These are phyloP conservation scores for Phytophthora syringae DNA, from an alignment of 352 stramenopile genomes.

Conservation along the genomic window DNA sequence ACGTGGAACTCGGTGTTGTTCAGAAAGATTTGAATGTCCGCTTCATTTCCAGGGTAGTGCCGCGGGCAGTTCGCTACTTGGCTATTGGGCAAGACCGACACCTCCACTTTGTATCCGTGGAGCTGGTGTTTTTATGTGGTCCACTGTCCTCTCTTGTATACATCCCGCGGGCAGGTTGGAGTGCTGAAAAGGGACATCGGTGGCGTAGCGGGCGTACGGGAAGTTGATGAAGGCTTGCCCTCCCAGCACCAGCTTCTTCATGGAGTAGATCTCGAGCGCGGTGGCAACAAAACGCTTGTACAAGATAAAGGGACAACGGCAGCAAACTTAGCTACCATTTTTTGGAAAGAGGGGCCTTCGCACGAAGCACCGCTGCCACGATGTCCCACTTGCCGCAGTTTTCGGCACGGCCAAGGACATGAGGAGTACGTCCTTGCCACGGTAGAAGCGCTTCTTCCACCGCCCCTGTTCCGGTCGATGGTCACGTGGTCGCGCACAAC, in stretches of 20 bases:
- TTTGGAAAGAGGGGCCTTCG: constrained; percentile 1
- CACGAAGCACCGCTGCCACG: neutral
- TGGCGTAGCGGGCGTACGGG: constrained; percentile 21
- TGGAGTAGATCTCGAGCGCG: too few species aligned
- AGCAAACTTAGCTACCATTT: neutral
- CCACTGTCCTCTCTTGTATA: neutral
- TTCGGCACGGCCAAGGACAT: neutral
- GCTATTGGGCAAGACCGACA: constrained; percentile 23
- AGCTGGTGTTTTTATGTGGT: constrained; percentile 26
- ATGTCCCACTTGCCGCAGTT: constrained; percentile 18
- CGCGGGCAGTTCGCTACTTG: constrained; percentile 16
- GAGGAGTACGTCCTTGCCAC: neutral
- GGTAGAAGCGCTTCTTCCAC: neutral
- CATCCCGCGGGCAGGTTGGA: constrained; percentile 8
- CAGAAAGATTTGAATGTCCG: constrained; percentile 15
- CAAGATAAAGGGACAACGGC: neutral
- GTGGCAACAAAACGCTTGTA: constrained; percentile 3
- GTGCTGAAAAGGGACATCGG: constrained; percentile 29
- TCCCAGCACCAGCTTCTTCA: constrained; percentile 3
- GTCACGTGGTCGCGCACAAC: neutral
- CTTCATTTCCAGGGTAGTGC: constrained; percentile 5
- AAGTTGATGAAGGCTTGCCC: constrained; percentile 12
- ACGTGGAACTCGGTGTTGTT: constrained; percentile 9
- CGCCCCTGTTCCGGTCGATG: constrained; percentile 5
- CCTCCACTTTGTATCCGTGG: constrained; percentile 27